Percentiles rank a stretch among this genome's conserved stretches.
Evolutionary conservation across 257 asterid genomes (phyloP).

Genomic region (Thymus mandschuricus): DNA sequence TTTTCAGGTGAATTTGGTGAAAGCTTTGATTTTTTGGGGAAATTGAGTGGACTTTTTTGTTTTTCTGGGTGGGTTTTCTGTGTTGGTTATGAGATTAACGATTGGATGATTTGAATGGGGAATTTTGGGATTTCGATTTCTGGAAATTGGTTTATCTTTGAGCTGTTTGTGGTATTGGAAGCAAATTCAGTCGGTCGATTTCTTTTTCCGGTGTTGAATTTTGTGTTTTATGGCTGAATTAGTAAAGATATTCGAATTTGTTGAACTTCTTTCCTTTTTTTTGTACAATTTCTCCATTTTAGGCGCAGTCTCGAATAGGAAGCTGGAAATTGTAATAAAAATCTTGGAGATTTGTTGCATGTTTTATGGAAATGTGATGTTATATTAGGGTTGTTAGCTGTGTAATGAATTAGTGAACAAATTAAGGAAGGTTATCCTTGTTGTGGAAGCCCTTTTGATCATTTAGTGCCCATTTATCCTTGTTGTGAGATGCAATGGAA

Average conservation of each 20-base stretch:
- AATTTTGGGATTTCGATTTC: not conserved
- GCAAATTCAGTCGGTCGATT: not conserved
- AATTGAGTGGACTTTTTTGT: constrained; percentile 11
- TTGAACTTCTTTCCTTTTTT: not conserved
- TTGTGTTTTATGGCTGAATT: not conserved
- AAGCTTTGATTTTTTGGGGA: not conserved
- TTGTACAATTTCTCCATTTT: not conserved
- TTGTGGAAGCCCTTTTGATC: not conserved
- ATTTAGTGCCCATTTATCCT: not conserved
- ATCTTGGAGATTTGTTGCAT: not conserved
- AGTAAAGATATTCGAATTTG: not conserved
- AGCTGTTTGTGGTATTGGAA: constrained; percentile 9
- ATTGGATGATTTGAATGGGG: not conserved
- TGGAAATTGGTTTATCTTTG: not conserved
- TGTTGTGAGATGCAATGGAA: not conserved
- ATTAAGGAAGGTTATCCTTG: not conserved
- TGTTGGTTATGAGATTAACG: no score
- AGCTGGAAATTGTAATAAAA: constrained; percentile 9
- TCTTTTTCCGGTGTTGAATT: constrained; percentile 2
- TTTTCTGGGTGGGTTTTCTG: constrained; percentile 24
- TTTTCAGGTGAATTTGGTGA: constrained; percentile 5
- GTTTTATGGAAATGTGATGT: constrained; percentile 15
- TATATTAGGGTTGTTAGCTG: constrained; percentile 7
- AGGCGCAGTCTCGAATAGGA: not conserved
- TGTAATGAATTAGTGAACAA: not conserved